These are phyloP conservation scores for Aureobasidium sp. DNA, from an alignment of 2,329 filamentous ascomycete species.

Conservation along the genomic window DNA sequence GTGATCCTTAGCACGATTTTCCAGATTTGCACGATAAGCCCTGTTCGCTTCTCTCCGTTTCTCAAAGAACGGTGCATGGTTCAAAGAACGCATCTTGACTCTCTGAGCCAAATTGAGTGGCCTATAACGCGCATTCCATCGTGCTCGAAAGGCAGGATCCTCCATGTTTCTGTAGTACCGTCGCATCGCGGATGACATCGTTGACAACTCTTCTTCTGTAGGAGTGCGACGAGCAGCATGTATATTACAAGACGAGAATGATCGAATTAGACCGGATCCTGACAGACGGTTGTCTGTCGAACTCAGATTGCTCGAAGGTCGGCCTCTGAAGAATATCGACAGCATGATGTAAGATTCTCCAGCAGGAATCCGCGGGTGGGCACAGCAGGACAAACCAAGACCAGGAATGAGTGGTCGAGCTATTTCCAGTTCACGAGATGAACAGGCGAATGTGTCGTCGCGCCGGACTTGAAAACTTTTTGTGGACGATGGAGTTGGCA, in stretches of 20 bases:
- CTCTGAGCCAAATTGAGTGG: no score
- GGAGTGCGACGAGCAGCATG: neutral
- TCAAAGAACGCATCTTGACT: neutral
- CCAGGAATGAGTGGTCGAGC: neutral
- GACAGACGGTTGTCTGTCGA: neutral
- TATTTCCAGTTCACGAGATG: neutral
- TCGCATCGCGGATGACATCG: neutral
- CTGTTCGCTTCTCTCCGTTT: no score
- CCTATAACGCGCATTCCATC: neutral
- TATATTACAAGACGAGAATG: neutral
- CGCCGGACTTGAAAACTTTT: neutral
- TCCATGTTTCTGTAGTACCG: neutral
- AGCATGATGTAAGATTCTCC: neutral
- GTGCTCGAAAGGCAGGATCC: neutral
- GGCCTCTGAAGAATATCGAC: neutral
- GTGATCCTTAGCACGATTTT: no score
- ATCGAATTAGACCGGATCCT: neutral
- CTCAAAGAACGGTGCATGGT: no score
- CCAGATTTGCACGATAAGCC: no score
- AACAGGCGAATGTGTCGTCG: neutral
- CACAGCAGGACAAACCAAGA: neutral
- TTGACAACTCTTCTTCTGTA: neutral
- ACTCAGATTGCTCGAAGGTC: no score
- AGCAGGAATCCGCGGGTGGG: no score
- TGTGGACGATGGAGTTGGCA: neutral